Conservation (phyloP, 768 basidiomycete genomes). For the Termitomyces sp. region DNA sequence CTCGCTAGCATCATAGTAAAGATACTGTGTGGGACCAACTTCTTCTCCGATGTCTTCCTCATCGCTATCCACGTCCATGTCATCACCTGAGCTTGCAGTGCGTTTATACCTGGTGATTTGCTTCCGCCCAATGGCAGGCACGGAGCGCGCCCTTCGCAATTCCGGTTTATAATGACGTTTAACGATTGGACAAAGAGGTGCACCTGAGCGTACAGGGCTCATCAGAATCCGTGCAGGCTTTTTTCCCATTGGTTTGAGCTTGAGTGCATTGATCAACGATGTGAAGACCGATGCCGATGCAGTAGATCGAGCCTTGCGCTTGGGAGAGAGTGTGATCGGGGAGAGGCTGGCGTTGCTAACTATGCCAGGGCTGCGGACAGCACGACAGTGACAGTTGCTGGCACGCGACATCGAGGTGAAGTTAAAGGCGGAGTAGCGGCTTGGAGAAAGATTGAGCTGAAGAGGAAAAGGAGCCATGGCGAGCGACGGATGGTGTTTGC, state of each 20-base stretch:
- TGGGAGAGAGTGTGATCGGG: conserved; percentile 2
- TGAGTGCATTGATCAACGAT: conserved; percentile 1
- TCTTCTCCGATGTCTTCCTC: not conserved
- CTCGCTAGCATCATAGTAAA: not conserved
- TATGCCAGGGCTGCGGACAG: not conserved
- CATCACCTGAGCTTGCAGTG: not conserved
- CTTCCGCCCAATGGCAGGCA: not conserved
- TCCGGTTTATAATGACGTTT: not conserved
- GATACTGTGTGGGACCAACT: not conserved
- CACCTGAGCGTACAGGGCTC: not conserved
- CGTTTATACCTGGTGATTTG: not conserved
- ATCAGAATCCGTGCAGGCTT: not conserved
- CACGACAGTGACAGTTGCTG: not conserved
- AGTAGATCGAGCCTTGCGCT: conserved; percentile 8
- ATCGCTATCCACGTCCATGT: conserved; percentile 1
- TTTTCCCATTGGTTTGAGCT: not conserved
- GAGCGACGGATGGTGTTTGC: not conserved
- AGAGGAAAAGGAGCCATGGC: not conserved
- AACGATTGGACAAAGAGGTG: not conserved
- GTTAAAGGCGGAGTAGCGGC: not conserved
- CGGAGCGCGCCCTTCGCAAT: conserved; percentile 1
- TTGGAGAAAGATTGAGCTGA: not conserved
- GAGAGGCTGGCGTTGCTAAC: not conserved
- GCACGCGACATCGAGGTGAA: not conserved
- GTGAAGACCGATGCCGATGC: conserved; percentile 3